Conservation (phyloP, 2,329 filamentous ascomycete species). For the Fusarium metavorans region DNA sequence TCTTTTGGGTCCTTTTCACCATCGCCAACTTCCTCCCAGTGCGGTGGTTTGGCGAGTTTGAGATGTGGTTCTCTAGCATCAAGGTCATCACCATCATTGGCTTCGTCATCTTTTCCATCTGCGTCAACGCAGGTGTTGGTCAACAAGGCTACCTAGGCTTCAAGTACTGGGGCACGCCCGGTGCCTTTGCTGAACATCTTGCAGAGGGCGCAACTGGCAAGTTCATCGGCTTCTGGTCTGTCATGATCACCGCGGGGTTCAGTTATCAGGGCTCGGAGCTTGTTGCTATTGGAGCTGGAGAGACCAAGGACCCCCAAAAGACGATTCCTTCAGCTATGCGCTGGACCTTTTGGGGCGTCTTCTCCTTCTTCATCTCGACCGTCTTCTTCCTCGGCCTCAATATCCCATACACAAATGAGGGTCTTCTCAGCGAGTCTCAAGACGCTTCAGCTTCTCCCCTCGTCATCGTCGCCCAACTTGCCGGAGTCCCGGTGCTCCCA, state of each 20-base stretch:
- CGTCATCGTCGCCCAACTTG: conserved; percentile 75
- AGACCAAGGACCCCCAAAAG: conserved; percentile 80
- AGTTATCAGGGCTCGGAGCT: conserved; percentile 79
- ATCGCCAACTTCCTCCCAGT: conserved; percentile 69
- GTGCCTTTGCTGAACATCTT: conserved; percentile 50
- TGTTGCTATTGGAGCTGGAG: conserved; percentile 81
- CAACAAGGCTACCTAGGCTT: conserved; percentile 71
- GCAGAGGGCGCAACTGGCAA: conserved; percentile 52
- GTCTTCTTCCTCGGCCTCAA: conserved; percentile 80
- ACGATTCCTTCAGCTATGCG: conserved; percentile 81
- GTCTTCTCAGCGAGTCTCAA: conserved; percentile 58
- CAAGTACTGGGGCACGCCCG: conserved; percentile 67
- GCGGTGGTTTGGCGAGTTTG: conserved; percentile 72
- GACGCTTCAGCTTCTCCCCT: conserved; percentile 71
- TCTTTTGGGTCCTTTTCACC: conserved; percentile 72
- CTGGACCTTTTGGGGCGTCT: conserved; percentile 77
- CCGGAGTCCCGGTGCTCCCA: conserved; percentile 71
- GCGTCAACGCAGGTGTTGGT: conserved; percentile 73
- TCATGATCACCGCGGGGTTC: conserved; percentile 80
- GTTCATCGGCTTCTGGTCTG: conserved; percentile 74
- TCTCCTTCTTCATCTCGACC: conserved; percentile 77
- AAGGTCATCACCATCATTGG: conserved; percentile 75
- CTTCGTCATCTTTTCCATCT: conserved; percentile 72
- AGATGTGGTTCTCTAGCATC: conserved; percentile 72
- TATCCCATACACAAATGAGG: conserved; percentile 74